Evolutionary conservation across 495 filamentous ascomycete genomes (phyloP).

Genomic region (Acidiella bohemica): DNA sequence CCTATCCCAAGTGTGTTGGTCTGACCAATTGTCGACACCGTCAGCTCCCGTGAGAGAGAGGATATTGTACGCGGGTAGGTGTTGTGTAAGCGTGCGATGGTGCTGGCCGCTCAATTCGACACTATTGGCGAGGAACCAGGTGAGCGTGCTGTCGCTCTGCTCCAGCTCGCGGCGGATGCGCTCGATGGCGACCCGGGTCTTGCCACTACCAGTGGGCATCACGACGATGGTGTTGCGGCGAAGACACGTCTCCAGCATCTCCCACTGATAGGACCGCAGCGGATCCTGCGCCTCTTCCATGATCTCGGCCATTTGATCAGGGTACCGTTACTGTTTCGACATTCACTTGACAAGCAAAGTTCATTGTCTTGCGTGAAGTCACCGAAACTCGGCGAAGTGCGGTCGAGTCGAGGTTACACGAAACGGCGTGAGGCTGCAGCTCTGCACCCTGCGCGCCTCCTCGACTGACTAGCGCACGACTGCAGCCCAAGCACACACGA

Average conservation of each 20-base stretch:
- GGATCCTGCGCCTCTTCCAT: no score
- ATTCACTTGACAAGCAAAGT: no score
- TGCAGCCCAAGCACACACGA: no score
- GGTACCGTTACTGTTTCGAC: no score
- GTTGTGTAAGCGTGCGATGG: slow-evolving; percentile 42
- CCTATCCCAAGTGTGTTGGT: slow-evolving; percentile 57
- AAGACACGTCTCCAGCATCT: slow-evolving; percentile 81
- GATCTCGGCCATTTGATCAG: no score
- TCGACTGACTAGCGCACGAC: no score
- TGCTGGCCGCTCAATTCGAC: slow-evolving; percentile 67
- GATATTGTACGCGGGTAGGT: slow-evolving; percentile 50
- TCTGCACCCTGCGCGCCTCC: no score
- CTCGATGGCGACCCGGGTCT: slow-evolving; percentile 74
- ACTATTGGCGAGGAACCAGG: slow-evolving; percentile 80
- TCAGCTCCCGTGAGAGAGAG: slow-evolving; percentile 54
- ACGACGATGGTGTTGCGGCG: slow-evolving; percentile 68
- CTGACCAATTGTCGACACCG: slow-evolving; percentile 62
- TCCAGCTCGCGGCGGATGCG: slow-evolving; percentile 70
- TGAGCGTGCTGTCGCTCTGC: slow-evolving; percentile 40
- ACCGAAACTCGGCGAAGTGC: no score
- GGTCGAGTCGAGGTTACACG: no score
- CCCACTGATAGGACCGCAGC: slow-evolving; percentile 67
- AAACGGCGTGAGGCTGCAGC: no score
- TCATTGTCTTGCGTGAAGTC: no score
- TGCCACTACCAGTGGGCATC: slow-evolving; percentile 93